Evolutionary conservation across 2,329 filamentous ascomycete species (phyloP).

Genomic region (Allantophomopsis cytisporea): DNA sequence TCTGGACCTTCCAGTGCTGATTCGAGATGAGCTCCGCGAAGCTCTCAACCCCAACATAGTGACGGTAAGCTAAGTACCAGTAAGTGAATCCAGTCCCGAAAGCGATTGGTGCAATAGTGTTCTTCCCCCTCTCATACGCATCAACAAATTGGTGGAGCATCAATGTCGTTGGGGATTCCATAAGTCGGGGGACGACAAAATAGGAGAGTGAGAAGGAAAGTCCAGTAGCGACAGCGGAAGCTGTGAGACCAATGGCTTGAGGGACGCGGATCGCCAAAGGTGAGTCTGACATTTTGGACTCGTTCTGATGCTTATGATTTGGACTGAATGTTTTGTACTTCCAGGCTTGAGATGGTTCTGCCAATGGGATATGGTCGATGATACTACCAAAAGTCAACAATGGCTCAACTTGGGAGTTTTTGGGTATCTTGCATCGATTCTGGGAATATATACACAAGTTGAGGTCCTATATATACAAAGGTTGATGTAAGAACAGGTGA

Average conservation of each 20-base stretch:
- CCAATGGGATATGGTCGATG: no score
- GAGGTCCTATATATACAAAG: no score
- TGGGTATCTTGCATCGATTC: no score
- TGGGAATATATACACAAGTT: no score
- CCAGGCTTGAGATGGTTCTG: no score
- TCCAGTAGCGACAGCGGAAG: conserved; percentile 29
- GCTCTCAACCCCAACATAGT: conserved; percentile 11
- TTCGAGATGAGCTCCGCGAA: conserved; percentile 19
- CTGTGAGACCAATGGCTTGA: conserved; percentile 35
- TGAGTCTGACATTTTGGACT: no score
- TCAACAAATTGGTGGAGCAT: conserved; percentile 40
- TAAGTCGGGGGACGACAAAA: conserved; percentile 33
- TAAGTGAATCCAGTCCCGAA: conserved; percentile 26
- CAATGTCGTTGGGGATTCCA: conserved; percentile 38
- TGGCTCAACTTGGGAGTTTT: no score
- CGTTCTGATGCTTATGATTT: no score
- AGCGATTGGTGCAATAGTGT: conserved; percentile 23
- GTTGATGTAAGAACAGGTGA: no score
- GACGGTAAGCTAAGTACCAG: conserved; percentile 28
- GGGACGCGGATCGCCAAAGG: conserved; percentile 24
- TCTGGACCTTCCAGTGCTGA: conserved; percentile 2
- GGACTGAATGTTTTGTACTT: no score
- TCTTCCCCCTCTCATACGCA: conserved; percentile 24
- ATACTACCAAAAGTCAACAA: no score
- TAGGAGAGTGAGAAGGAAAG: conserved; percentile 24